phyloP scores from a whole-genome alignment of 495 filamentous ascomycete species.

The Aspergillus sclerotiicarbonarius region DNA sequence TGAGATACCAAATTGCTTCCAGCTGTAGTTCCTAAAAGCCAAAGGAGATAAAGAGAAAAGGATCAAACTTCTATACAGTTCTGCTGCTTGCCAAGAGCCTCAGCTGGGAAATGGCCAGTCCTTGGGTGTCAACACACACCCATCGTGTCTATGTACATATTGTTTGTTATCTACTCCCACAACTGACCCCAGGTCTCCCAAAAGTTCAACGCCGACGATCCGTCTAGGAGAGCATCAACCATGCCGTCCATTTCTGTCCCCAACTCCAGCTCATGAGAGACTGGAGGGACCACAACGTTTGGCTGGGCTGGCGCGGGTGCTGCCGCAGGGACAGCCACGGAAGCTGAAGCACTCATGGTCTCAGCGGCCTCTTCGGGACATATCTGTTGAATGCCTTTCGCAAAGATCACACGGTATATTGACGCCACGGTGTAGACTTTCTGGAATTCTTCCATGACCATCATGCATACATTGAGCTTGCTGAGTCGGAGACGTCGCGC shows the following conservation, averaged over 20 bases:
- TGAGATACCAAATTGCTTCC: too few species aligned
- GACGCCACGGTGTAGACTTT: constrained; percentile 35
- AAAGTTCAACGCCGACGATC: constrained; percentile 27
- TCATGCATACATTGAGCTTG: constrained; percentile 42
- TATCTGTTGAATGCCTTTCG: constrained; percentile 30
- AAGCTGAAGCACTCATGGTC: background rate
- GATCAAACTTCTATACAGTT: too few species aligned
- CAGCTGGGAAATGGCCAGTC: too few species aligned
- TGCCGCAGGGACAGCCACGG: background rate
- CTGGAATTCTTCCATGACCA: constrained; percentile 39
- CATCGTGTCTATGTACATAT: background rate
- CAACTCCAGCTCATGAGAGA: background rate
- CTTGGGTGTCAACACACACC: too few species aligned
- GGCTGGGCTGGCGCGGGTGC: background rate
- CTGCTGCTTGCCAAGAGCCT: too few species aligned
- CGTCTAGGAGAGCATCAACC: constrained; percentile 30
- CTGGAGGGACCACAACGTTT: background rate
- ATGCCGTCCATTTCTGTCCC: constrained; percentile 15
- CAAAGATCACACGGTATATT: constrained; percentile 33
- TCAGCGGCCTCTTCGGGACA: constrained; percentile 21
- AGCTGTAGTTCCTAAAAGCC: too few species aligned
- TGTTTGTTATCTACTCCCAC: background rate
- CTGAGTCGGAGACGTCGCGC: constrained; percentile 34
- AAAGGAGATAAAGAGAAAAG: too few species aligned
- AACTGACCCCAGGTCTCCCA: constrained; percentile 25